Evolutionary conservation across 2,329 filamentous ascomycete genomes (phyloP), one percentile per base, ranked within the genome.

Genomic region (Pseudovirgaria hyperparasitica): DNA sequence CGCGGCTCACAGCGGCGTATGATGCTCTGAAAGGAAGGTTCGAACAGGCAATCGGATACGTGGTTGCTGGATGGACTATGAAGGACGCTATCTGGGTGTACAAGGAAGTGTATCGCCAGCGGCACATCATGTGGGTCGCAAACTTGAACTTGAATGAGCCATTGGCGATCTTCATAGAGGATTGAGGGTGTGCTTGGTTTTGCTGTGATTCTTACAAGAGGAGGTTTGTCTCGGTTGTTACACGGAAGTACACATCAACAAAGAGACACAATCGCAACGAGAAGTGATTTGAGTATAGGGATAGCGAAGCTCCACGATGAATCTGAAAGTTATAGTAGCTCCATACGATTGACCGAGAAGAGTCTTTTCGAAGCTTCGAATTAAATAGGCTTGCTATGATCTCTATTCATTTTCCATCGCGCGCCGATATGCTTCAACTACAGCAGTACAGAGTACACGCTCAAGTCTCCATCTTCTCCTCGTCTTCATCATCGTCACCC

Each of bases 381-480:
- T 8, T 12, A 14, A 6, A 5, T 19, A 19, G 15, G 21, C 6
- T 11, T 14, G 19, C 12, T 18, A 18, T 17, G 16, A 18, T 19
- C n/a, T 14, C 22, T 17, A 30, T 27, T 19, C 24, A 23, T 22
- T 26, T 27, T 25, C 22, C 27, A 23, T 26, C 15, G 26, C n/a
- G n/a, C n/a, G n/a, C n/a, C n/a, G n/a, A n/a, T n/a, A n/a, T n/a
- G n/a, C n/a, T n/a, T n/a, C n/a, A n/a, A n/a, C n/a, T n/a, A n/a
- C n/a, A n/a, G n/a, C n/a, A n/a, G n/a, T 12, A 19, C 19, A 30
- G 19, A 12, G 23, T 12, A 16, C 22, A 33, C 23, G 15, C 39
- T 55, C 76, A 92, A 58, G 90, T 82, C 62, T 92, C 80, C 85
- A 93, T 93, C 67, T 82, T 84, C 48, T 86, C 80, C 31, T 82